These are phyloP conservation scores for Pueraria montana DNA, from an alignment of 306 rosid species.

Conservation along the genomic window DNA sequence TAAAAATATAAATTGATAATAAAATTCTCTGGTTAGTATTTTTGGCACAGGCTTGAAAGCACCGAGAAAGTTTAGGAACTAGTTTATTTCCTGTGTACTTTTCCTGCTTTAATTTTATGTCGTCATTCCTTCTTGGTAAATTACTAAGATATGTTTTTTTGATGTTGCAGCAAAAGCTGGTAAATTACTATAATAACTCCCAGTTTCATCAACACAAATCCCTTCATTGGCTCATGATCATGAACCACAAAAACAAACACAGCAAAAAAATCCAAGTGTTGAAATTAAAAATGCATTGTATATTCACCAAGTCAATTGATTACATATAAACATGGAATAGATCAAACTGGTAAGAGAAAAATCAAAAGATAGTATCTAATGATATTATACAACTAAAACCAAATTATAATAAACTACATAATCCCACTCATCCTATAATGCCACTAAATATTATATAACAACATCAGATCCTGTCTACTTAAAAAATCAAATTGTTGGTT, in stretches of 20 bases:
- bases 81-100: no score
- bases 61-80: no score
- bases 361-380: background rate
- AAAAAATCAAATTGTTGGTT: background rate
- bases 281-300: background rate
- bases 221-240: background rate
- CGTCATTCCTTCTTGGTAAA: no score
- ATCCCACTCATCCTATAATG: background rate
- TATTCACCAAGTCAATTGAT: background rate
- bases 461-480: background rate
- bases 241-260: background rate
- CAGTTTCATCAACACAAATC: background rate
- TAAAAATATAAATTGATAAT: no score
- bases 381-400: background rate
- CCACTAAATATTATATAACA: background rate
- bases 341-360: background rate
- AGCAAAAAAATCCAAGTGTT: background rate
- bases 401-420: background rate
- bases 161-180: no score
- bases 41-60: no score
- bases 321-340: background rate
- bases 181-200: no score
- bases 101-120: no score
- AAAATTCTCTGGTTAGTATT: no score
- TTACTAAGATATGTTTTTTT: no score